Percentiles rank a stretch among this genome's conserved stretches.
Evolutionary conservation across 2,329 filamentous ascomycete species (phyloP).

Genomic region (Colletotrichum sp.): DNA sequence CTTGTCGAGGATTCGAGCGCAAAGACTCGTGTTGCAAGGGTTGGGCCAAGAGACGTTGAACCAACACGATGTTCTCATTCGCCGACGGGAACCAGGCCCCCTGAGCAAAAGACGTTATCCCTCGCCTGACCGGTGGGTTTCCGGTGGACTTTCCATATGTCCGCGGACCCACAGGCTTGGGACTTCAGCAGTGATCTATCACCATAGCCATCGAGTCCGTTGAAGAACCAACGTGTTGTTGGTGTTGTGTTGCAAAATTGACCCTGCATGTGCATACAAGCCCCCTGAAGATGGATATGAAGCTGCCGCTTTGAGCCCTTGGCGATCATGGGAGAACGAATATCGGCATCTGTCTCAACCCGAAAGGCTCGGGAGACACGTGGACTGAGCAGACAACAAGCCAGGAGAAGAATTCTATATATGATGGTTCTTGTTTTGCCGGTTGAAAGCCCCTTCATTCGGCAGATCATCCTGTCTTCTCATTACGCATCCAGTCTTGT

Average conservation of each 20-base stretch:
- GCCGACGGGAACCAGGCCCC: neutral
- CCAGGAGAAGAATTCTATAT: neutral
- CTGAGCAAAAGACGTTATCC: neutral
- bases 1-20: neutral
- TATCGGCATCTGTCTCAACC: neutral
- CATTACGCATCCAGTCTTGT: too few relatives aligned
- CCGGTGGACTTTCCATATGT: neutral
- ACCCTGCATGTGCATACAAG: neutral
- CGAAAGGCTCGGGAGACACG: neutral
- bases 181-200: neutral
- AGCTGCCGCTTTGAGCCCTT: neutral
- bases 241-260: neutral
- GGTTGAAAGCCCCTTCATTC: neutral
- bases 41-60: neutral
- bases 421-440: neutral
- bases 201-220: neutral
- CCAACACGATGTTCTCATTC: neutral
- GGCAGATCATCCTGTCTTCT: neutral
- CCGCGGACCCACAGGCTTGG: neutral
- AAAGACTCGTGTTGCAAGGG: neutral
- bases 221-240: neutral
- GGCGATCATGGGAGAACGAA: neutral
- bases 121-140: neutral
- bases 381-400: neutral
- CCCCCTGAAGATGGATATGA: neutral